Base-by-base conservation (phyloP, 441 rosid genomes). In the Euphorbia schlechtendalii region DNA sequence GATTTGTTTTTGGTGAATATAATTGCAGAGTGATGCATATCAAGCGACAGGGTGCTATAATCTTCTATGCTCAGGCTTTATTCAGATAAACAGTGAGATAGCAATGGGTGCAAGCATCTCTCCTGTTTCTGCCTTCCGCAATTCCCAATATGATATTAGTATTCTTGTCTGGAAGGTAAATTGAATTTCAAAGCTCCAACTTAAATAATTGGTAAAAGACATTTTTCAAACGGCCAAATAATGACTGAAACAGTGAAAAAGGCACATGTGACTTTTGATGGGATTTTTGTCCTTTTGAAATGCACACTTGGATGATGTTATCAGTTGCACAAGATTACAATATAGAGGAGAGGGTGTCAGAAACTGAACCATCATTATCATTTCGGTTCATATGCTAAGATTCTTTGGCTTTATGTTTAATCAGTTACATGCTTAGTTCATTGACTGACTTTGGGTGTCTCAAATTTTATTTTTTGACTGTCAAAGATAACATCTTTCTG, bases 31-130 rank as follows among this genome's bases (percentile, higher is more conserved):
- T 71, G 99, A 93, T 82, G 97, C 99, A 27, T 93, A 93, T 76
- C 97, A 90, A 88, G 97, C 97, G 63, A 90, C 99, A 0, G 99
- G 99, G 0, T 93, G 99, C 86, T 93, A 93, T 79, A 93, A 90
- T 73, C 97, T 86, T 34, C 95, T 90, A 9, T 93, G 99, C 84
- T 87, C 96, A 0, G 97, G 96, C 56, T 93, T 93, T 71, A 87
- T 93, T 74, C 99, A 93, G 75, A 81, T 88, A 72, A 90, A 90
- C 79, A 90, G 90, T 51, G 88, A 83, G 79, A 87, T 93, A 69
- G 99, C 99, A 69, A 84, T 90, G 96, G 99, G 99, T 45, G 99
- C 97, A 30, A 90, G 92, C 76, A 93, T 93, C 73, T 85, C 99
- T 36, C 99, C 99, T n/a, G 88, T 93, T 69, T 93, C 99, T 66